Evolutionary conservation across 2,329 filamentous ascomycete genomes (phyloP), one percentile per base, ranked within the genome.

Genomic region (Fusarium floridanum): DNA sequence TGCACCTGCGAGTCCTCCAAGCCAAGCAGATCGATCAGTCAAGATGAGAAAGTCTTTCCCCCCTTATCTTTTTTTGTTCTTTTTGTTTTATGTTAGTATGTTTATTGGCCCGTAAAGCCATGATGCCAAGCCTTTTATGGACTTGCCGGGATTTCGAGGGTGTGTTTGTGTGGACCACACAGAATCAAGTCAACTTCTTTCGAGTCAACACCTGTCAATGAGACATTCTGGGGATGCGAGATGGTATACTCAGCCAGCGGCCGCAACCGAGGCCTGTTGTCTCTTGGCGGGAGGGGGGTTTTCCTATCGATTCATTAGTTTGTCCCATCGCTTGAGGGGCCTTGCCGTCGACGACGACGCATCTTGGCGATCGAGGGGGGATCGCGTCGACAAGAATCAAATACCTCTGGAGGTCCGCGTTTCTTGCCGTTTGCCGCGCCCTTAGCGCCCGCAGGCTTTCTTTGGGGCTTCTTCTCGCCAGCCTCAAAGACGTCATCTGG

Each of bases 401-500:
- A 78, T 84, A 87, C 85, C 82, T 88, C 85, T 73, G 87, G 79
- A 68, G 87, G 84, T 69, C 82, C 84, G 64, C 88, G 86, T 80
- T 89, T 89, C 80, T 86, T 89, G 59, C 80, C 80, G 66, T 81
- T 81, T 12, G 80, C 76, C 62, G 82, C 79, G 72, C 82, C 82
- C 72, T 86, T 86, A 50, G 82, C 78, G 37, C 70, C 68, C 45
- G 57, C 67, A 61, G 80, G 86, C 82, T 90, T 92, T 83, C 85
- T 91, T 79, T 88, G 89, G 6, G 94, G 94, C 78, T 91, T 93
- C 60, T 86, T 85, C 83, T 99, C 97, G 78, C 94, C 94, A 27
- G 91, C 85, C 57, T 92, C 89, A 81, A 99, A 99, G 3, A 98
- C 91, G 82, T 99, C 96, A 69, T 94, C 92, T 32, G 97, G 97